Evolutionary conservation across 306 rosid genomes (phyloP), one percentile per base, ranked within the genome.

Genomic region (Trifolium subterraneum): DNA sequence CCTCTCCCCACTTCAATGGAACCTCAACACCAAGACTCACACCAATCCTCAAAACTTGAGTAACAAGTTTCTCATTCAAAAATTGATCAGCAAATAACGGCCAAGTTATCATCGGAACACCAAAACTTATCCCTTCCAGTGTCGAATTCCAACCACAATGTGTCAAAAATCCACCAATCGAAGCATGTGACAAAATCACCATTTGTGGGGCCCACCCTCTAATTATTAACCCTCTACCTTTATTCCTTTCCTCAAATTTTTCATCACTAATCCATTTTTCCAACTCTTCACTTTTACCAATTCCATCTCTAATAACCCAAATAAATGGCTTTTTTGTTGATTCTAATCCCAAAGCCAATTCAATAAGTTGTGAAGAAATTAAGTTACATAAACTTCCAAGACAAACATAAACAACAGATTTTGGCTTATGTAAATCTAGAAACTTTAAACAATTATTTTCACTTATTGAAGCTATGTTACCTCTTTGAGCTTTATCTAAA

Each of bases 121-220:
- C 93, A 0, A 77, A 80, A 35, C 75, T 33, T 47, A 88, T 54
- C 39, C 84, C 96, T 79, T 88, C 93, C 0, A 84, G 55, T 0
- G 87, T 87, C 0, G 96, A 90, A 27, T 90, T 90, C 93, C 96
- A 90, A 5, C 93, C 96, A 47, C 91, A 87, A 3, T 90, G 96
- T 2, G 92, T 90, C 31, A 90, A 27, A 51, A 90, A 90, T 4
- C 86, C 92, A 15, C 96, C 91, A 11, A 81, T 23, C 0, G 93
- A 27, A 0, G 70, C 62, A 50, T 92, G 96, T 14, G 92, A 86
- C 16, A 92, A 10, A 36, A 92, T 86, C 6, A 83, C 29, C 1
- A 87, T 51, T 20, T 88, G 97, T 1, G 96, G 96, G 12, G 96
- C 96, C 97, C 97, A 89, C 4, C 92, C 97, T 13, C 80, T 4